Evolutionary conservation across 2,329 filamentous ascomycete species (phyloP), one percentile per base, ranked within the genome.

Genomic region (Immersiporthe knoxdaviesiana): DNA sequence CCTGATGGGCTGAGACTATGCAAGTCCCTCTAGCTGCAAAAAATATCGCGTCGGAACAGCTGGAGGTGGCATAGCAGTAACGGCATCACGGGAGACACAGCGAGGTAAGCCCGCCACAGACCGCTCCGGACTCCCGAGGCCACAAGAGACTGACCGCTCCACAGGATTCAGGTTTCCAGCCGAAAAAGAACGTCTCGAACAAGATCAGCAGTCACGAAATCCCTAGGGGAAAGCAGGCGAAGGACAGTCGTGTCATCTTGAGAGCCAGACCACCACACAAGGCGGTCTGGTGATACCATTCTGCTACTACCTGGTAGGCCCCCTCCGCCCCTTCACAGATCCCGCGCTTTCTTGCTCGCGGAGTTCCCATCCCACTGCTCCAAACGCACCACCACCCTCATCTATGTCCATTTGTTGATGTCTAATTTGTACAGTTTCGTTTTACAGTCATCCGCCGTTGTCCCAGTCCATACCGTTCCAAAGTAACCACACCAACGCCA

Each of bases 401-500:
- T 60, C 44, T 60, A 67, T 64, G 52, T 44, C 32, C 58, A 39
- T 44, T 61, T 70, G 14, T 54, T 65, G 27, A 70, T 62, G 10
- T 59, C 30, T 68, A 52, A 59, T 27, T 62, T 66, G 41, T 61
- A 68, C 64, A 65, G 30, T 62, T 14, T 62, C 39, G 41, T 62
- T 59, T 63, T 68, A 65, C 61, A 68, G 18, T 63, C 32, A 44
- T n/a, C 66, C 54, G 14, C 10, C 47, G 54, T 32, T 41, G 21
- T 37, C 27, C 44, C 65, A 37, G 37, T 21, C 47, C 68, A 58
- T 41, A 41, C n/a, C 67, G 52, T 59, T 63, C 44, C 54, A 44
- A 68, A 70, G 54, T 27, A 44, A 24, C 66, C 63, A 63, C 39
- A 54, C 68, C 56, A 65, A 70, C 68, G 68, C 68, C 68, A 64